These are phyloP conservation scores for Miscanthus lutarioriparius DNA, from an alignment of 176 grass and related monocot species.

Conservation along the genomic window DNA sequence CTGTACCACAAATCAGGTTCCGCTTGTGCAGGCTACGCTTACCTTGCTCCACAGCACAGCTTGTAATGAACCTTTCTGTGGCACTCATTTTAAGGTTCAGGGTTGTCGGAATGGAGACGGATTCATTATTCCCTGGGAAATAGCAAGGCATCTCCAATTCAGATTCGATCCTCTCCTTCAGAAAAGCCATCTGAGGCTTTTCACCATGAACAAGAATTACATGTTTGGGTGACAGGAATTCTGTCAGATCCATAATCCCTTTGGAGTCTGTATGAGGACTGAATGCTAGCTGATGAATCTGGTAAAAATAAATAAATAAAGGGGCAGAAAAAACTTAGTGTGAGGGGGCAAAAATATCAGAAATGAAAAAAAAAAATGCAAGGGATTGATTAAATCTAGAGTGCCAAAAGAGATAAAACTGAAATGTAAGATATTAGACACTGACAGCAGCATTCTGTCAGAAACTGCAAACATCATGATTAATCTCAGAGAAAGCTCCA, in stretches of 20 bases:
- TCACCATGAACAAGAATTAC: conserved; percentile 94
- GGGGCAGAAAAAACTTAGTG: conserved; percentile 1
- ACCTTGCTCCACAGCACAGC: conserved; percentile 34
- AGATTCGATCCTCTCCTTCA: conserved; percentile 75
- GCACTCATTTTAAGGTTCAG: conserved; percentile 57
- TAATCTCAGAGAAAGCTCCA: background rate
- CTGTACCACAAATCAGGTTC: background rate
- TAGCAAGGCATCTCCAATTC: conserved; percentile 72
- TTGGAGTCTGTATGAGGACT: background rate
- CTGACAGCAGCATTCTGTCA: background rate
- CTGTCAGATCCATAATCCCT: conserved; percentile 20
- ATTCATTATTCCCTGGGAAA: conserved; percentile 86
- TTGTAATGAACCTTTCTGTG: conserved; percentile 65
- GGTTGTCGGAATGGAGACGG: conserved; percentile 50
- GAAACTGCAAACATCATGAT: background rate
- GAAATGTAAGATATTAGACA: background rate
- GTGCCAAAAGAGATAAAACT: background rate
- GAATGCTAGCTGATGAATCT: conserved; percentile 86
- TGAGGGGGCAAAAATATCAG: conserved; percentile 16
- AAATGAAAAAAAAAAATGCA: background rate
- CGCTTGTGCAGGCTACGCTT: conserved; percentile 18
- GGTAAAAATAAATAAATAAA: conserved; percentile 17
- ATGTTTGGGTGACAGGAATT: conserved; percentile 81
- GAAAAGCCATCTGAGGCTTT: conserved; percentile 84
- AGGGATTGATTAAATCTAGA: background rate